Evolutionary conservation across 345 rosid genomes (phyloP).

Genomic region (Triadica sebifera): DNA sequence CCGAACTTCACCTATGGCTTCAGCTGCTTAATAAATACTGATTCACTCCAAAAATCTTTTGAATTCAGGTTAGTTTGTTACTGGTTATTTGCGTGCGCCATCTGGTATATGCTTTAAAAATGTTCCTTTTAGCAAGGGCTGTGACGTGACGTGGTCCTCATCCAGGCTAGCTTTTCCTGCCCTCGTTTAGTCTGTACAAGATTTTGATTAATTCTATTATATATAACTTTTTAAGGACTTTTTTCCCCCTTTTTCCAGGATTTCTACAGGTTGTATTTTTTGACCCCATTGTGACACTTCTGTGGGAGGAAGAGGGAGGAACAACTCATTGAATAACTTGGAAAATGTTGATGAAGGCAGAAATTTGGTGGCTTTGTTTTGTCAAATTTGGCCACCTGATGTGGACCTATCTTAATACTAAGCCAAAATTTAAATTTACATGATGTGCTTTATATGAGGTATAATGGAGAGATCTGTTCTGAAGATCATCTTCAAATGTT

Average conservation of each 20-base stretch:
- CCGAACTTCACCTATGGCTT: conserved; percentile 38
- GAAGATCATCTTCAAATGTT: not conserved
- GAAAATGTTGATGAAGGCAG: conserved; percentile 16
- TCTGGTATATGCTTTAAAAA: not conserved
- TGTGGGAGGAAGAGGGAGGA: conserved; percentile 3
- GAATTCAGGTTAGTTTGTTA: conserved; percentile 10
- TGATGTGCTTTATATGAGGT: not conserved
- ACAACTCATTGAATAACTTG: conserved; percentile 25
- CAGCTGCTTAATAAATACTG: conserved; percentile 13
- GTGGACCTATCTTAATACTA: conserved; percentile 2
- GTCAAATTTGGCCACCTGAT: conserved; percentile 14
- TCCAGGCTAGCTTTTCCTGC: not conserved
- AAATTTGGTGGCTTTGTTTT: conserved; percentile 20
- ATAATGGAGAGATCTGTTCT: not conserved
- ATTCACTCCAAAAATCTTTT: not conserved
- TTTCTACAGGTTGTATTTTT: conserved; percentile 9
- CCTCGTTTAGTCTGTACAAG: not conserved
- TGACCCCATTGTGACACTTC: conserved; percentile 17
- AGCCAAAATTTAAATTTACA: conserved; percentile 8
- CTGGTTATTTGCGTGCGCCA: not conserved
- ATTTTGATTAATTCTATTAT: not conserved
- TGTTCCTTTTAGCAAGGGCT: not conserved
- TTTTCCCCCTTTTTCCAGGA: conserved; percentile 21
- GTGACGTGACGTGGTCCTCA: not conserved
- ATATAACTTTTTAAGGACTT: not conserved